Base-by-base conservation (phyloP, 169 alveolate genomes). In the Babesia caballi region DNA sequence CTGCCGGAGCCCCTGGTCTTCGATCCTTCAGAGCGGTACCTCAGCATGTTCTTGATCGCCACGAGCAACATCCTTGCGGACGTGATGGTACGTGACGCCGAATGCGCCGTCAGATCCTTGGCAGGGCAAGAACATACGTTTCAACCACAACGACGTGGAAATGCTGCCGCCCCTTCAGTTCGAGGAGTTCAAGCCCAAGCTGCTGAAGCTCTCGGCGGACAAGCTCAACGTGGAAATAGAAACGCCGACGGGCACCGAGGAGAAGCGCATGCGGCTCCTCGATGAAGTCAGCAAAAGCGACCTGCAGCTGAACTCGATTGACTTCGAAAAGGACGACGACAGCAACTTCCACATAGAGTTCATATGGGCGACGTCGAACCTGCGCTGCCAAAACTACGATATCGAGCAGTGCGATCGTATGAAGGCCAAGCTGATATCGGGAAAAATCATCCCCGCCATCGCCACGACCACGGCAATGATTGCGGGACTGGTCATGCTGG, bases 401-500 rank as follows among this genome's bases (percentile, higher is more conserved):
- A 95, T 97, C 19, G 84, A 85, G 60, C 98, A 96, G 65, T 93
- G 97, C 66, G 95, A 92, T 60, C 90, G 92, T 41, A 59, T 87
- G 83, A 94, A 97, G 93, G 96, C 98, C 23, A 98, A 98, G 85
- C 91, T 98, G 94, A 97, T 97, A 33, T 98, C 99, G 14, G 99
- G 99, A 27, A 96, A 97, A 85, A 98, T 98, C 65, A 97, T 98
- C 35, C 99, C 99, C 25, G 99, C 99, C 51, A 95, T 98, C 49
- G 99, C 99, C 47, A 98, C 99, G 27, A 98, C 99, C 25, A 98
- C 99, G 17, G 98, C 99, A 32, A 96, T 97, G 97, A 91, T 96
- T 54, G 96, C 98, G 17, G 99, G 99, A 2, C 84, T 96, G 67
- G 99, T 97, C 11, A 91, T 96, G 50, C 84, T 94, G 32, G 99